A percentile compares a stretch with the other conserved stretches of the same genome.
These are phyloP conservation scores for Gracilariopsis chorda DNA, from an alignment of 23 red algal genomes.

Conservation along the genomic window DNA sequence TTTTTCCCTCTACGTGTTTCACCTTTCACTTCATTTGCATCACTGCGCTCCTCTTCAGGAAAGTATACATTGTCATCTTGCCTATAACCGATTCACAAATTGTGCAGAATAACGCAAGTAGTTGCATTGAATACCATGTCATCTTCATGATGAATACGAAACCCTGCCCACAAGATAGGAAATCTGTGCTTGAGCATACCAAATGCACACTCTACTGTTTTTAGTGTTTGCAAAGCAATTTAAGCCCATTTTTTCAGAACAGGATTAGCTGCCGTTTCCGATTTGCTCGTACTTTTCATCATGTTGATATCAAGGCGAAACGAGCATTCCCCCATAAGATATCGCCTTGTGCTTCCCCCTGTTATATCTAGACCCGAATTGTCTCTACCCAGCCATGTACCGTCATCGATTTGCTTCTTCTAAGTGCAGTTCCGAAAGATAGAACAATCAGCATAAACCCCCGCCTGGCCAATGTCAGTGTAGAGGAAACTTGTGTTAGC, in stretches of 20 bases:
- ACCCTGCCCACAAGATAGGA: not conserved
- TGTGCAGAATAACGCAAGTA: not conserved
- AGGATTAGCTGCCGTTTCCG: not conserved
- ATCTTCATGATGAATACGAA: not conserved
- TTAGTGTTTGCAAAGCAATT: not conserved
- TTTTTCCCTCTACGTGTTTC: not conserved
- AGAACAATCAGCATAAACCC: not conserved
- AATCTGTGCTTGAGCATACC: slow-evolving; percentile 37
- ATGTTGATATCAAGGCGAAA: not conserved
- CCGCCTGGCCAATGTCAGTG: not conserved
- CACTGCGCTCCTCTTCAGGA: not conserved
- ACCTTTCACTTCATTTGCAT: not conserved
- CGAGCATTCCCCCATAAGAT: slow-evolving; percentile 25
- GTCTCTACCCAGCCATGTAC: not conserved
- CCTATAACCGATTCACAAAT: not conserved
- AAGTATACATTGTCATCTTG: not conserved
- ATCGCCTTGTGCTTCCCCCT: not conserved
- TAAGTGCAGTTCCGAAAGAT: not conserved
- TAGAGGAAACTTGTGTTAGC: not conserved
- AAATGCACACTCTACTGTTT: slow-evolving; percentile 17
- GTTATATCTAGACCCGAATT: slow-evolving; percentile 1
- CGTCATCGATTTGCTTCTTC: not conserved
- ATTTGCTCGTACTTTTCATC: slow-evolving; percentile 9
- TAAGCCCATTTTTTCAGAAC: not conserved
- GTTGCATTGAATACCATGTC: not conserved